Evolutionary conservation across 768 basidiomycete genomes (phyloP).

Genomic region (Tylopilus sp.): DNA sequence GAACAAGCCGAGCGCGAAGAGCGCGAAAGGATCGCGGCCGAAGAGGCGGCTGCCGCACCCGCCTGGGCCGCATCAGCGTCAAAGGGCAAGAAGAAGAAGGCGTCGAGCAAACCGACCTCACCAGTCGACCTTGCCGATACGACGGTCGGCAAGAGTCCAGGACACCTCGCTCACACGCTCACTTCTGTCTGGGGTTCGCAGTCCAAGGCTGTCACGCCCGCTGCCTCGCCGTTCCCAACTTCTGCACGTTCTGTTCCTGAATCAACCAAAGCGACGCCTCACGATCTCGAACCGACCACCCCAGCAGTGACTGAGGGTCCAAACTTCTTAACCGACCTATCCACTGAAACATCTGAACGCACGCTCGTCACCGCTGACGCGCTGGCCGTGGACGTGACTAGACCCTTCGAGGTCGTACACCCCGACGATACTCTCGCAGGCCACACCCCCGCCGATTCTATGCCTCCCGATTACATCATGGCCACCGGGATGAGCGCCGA

Average conservation of each 20-base stretch:
- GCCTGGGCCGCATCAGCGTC: neutral
- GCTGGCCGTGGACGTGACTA: slow-evolving; percentile 15
- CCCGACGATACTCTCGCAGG: slow-evolving; percentile 7
- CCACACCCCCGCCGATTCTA: slow-evolving; percentile 29
- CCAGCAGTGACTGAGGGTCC: slow-evolving; percentile 15
- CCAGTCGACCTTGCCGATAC: slow-evolving; percentile 36
- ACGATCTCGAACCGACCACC: slow-evolving; percentile 8
- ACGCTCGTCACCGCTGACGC: neutral
- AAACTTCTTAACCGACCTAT: neutral
- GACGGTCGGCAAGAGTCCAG: slow-evolving; percentile 36
- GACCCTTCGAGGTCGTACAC: neutral
- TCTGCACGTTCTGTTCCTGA: slow-evolving; percentile 22
- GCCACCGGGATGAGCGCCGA: slow-evolving; percentile 3
- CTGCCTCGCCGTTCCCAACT: slow-evolving; percentile 26
- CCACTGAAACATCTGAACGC: neutral
- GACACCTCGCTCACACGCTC: slow-evolving; percentile 41
- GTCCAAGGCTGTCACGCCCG: slow-evolving; percentile 26
- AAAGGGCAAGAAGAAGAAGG: slow-evolving; percentile 23
- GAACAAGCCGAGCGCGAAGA: slow-evolving; percentile 17
- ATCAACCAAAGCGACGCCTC: neutral
- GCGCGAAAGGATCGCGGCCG: slow-evolving; percentile 9
- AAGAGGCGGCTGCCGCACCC: neutral
- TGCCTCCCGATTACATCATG: slow-evolving; percentile 21
- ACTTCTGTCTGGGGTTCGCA: slow-evolving; percentile 48
- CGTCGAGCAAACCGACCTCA: slow-evolving; percentile 22